These are phyloP conservation scores for Schoenoplectus triqueter DNA, from an alignment of 202 grass and related monocot species.

Conservation along the genomic window DNA sequence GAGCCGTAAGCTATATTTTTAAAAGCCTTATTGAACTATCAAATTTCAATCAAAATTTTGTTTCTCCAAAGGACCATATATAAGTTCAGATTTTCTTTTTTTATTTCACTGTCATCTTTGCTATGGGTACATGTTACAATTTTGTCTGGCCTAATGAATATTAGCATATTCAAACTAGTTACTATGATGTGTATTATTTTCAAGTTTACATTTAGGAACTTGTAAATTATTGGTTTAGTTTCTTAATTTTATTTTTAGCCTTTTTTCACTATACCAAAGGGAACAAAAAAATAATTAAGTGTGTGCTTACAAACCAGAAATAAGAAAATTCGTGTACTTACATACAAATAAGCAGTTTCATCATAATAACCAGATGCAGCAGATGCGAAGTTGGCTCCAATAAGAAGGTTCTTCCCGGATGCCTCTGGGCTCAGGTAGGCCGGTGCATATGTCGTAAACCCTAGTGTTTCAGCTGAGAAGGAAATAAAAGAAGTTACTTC, in stretches of 20 bases:
- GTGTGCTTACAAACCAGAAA: not conserved
- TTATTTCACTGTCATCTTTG: not conserved
- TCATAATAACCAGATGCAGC: constrained; percentile 96
- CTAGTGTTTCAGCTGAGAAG: constrained; percentile 72
- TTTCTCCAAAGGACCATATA: not conserved
- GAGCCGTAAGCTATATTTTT: not conserved
- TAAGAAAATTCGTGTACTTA: constrained; percentile 47
- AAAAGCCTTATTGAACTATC: not conserved
- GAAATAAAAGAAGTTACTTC: constrained; percentile 27
- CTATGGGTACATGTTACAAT: not conserved
- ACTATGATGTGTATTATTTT: not conserved
- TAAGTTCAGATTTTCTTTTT: not conserved
- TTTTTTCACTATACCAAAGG: not conserved
- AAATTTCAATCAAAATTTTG: no score
- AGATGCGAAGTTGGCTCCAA: constrained; percentile 93
- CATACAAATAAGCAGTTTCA: constrained; percentile 72
- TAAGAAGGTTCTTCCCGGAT: constrained; percentile 84
- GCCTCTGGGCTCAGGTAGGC: constrained; percentile 90
- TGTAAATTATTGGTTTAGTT: not conserved
- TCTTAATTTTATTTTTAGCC: not conserved
- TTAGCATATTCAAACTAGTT: not conserved
- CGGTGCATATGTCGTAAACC: constrained; percentile 72
- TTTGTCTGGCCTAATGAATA: not conserved
- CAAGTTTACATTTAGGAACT: not conserved
- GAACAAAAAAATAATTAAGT: not conserved